phyloP scores from a whole-genome alignment of 1,284 basidiomycete species.

The Moniliophthora roreri region DNA sequence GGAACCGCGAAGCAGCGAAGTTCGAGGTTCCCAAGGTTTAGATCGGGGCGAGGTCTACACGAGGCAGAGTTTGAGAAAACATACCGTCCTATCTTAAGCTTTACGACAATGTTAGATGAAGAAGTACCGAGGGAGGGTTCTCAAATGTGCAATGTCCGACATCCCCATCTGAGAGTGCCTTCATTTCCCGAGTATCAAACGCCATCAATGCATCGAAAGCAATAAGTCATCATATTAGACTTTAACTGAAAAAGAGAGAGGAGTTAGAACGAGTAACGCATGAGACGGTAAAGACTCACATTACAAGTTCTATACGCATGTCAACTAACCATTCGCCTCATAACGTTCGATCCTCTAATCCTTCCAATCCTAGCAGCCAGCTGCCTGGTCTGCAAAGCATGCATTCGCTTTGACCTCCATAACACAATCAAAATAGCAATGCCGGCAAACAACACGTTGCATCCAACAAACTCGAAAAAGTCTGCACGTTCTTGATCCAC shows the following conservation, averaged over 20 bases:
- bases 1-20: no score
- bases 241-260: background rate
- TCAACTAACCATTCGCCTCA: conserved; percentile 16
- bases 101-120: no score
- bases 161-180: background rate
- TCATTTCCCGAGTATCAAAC: background rate
- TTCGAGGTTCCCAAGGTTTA: no score
- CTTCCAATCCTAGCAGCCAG: conserved; percentile 83
- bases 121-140: no score
- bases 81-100: no score
- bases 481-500: conserved; percentile 74
- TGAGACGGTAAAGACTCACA: background rate
- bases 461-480: conserved; percentile 86
- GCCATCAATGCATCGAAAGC: background rate
- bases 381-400: conserved; percentile 73
- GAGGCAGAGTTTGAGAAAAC: no score
- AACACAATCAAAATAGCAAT: conserved; percentile 67
- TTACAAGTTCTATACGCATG: background rate
- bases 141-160: no score
- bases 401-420: conserved; percentile 65
- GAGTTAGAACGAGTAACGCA: background rate
- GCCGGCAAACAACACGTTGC: conserved; percentile 72
- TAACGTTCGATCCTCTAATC: conserved; percentile 25
- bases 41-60: no score
- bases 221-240: background rate